Base-by-base conservation (phyloP, 805 yeast species). In the Kodamaea hsintzibuensis region DNA sequence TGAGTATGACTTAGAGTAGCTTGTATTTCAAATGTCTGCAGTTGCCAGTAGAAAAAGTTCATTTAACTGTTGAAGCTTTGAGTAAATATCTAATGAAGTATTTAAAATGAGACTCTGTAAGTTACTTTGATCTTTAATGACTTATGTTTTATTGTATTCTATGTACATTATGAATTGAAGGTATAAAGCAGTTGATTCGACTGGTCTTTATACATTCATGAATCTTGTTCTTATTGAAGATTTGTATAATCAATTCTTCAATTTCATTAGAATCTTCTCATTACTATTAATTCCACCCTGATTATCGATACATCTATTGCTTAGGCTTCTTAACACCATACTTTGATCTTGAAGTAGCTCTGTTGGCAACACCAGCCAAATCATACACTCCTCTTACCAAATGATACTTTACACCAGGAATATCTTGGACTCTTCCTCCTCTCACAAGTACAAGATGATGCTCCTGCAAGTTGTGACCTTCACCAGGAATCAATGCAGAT, bases 341-440 rank as follows among this genome's bases (percentile, higher is more conserved):
- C 70, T 89, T 91, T 42, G 96, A 87, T 70, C 99, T 84, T 13
- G 96, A 86, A 5, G 96, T 86, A 48, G 85, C 80, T 74, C 98
- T 84, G 67, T 91, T 91, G 38, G 96, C 97, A 33, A 95, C 99
- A 49, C 98, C 98, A 48, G 91, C 88, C 66, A 95, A 79, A 77
- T 93, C 99, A 67, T 86, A 83, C 7, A 91, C 89, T 49, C 99
- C 99, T 77, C 99, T 84, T 17, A 95, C 88, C 61, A 91, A 79
- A 73, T 89, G 95, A 72, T 95, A 95, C 69, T 91, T 92, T 48
- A 95, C 97, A 82, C 99, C 99, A 22, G 99, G 99, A 63, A 93
- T 78, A 84, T 95, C 99, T 68, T 92, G 97, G 51, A 90, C 90
- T 80, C 98, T 85, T 13, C 99, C 99, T n/a, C 99, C 99, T 73